A percentile compares a stretch with the other conserved stretches of the same genome.
These are phyloP conservation scores for Backusella australiensis DNA, from an alignment of 192 early-diverging fungal genomes.

Conservation along the genomic window DNA sequence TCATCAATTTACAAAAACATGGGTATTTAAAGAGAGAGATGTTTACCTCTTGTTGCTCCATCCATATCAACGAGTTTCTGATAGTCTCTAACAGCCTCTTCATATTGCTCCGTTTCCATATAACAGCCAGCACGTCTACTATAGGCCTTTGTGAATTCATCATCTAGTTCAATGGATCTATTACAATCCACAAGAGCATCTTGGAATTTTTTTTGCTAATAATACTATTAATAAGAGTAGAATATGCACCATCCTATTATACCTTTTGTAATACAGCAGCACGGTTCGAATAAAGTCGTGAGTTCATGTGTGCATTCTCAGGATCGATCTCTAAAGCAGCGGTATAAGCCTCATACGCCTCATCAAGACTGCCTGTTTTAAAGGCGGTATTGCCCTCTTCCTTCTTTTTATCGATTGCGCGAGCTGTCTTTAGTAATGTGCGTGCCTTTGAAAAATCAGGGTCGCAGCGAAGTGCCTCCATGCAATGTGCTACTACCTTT, in stretches of 20 bases:
- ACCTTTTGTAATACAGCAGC: conserved; percentile 69
- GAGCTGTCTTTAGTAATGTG: conserved; percentile 60
- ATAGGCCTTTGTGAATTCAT: conserved; percentile 69
- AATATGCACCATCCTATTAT: neutral
- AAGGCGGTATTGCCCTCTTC: conserved; percentile 77
- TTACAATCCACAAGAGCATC: conserved; percentile 62
- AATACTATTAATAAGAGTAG: neutral
- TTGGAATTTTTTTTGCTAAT: conserved; percentile 48
- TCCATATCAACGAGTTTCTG: conserved; percentile 56
- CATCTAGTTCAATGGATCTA: conserved; percentile 61
- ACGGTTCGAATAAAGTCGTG: conserved; percentile 73
- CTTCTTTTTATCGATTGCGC: conserved; percentile 61
- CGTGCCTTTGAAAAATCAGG: conserved; percentile 74
- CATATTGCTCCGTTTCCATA: conserved; percentile 69
- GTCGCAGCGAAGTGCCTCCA: conserved; percentile 68
- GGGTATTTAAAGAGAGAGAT: neutral
- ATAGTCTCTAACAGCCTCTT: conserved; percentile 79
- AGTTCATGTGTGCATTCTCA: conserved; percentile 57
- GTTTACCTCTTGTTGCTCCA: conserved; percentile 56
- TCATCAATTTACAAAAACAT: neutral
- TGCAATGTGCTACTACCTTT: conserved; percentile 50
- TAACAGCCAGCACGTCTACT: conserved; percentile 75
- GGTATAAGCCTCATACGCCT: conserved; percentile 70
- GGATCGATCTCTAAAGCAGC: conserved; percentile 65
- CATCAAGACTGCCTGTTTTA: conserved; percentile 48